phyloP scores from a whole-genome alignment of 257 asterid genomes.

The Agastache rugosa region DNA sequence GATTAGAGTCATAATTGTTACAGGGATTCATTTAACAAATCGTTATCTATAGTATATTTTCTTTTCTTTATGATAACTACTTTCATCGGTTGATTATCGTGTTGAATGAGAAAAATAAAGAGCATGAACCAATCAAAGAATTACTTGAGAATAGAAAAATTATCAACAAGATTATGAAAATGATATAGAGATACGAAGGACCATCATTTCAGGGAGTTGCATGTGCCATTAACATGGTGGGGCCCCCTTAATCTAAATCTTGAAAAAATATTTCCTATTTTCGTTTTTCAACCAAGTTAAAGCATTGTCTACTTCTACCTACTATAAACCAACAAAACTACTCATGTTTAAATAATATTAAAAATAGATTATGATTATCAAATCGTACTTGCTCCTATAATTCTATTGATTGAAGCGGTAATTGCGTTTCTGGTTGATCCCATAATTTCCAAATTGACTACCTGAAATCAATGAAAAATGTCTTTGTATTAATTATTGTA shows the following conservation, averaged over 20 bases:
- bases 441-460: slow-evolving; percentile 26
- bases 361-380: slow-evolving; percentile 25
- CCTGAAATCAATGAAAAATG: slow-evolving; percentile 23
- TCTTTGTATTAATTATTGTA: not conserved
- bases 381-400: slow-evolving; percentile 14
- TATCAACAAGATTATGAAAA: slow-evolving; percentile 41
- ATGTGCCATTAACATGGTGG: slow-evolving; percentile 77
- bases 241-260: slow-evolving; percentile 41
- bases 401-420: slow-evolving; percentile 22
- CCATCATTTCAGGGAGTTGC: slow-evolving; percentile 53
- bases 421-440: not conserved
- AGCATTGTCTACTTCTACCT: slow-evolving; percentile 24
- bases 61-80: no score
- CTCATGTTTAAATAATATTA: slow-evolving; percentile 8
- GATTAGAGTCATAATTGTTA: not conserved
- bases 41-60: not conserved
- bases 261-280: not conserved
- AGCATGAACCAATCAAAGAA: not conserved
- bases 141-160: not conserved
- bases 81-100: not conserved
- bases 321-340: slow-evolving; percentile 1
- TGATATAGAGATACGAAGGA: slow-evolving; percentile 43
- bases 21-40: not conserved
- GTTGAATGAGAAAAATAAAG: not conserved
- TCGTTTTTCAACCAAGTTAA: slow-evolving; percentile 22